Percentiles rank a stretch among this genome's conserved stretches.
Evolutionary conservation across 2,329 filamentous ascomycete genomes (phyloP).

Genomic region (Cladophialophora yegresii): DNA sequence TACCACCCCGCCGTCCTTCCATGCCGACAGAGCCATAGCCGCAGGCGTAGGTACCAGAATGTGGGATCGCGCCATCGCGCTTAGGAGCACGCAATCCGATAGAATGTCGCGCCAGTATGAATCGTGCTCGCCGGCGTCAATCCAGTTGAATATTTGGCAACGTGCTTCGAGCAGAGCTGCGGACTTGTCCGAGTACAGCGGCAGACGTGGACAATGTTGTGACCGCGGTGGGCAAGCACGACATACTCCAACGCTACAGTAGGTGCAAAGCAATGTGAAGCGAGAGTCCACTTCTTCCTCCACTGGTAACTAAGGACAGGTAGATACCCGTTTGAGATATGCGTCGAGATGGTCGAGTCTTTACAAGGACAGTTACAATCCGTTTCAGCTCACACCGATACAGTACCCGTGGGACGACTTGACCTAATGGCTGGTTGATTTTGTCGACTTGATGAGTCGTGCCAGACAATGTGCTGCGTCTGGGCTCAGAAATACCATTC

Average conservation of each 20-base stretch:
- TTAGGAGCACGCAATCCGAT: constrained; percentile 25
- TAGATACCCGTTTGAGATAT: not conserved
- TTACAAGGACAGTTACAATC: not conserved
- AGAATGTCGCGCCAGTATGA: constrained; percentile 6
- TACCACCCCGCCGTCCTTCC: not conserved
- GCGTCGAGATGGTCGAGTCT: not conserved
- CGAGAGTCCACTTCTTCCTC: not conserved
- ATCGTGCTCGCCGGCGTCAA: not conserved
- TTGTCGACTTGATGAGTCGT: not conserved
- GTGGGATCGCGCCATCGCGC: constrained; percentile 15
- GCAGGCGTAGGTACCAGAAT: not conserved
- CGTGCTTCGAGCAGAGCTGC: not conserved
- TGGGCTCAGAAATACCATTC: not conserved
- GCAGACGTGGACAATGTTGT: constrained; percentile 1
- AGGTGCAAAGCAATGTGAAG: not conserved
- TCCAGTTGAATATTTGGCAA: not conserved
- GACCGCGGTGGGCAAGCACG: constrained; percentile 7
- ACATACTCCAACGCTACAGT: not conserved
- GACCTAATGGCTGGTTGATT: not conserved
- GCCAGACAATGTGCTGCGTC: not conserved
- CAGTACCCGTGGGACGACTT: not conserved
- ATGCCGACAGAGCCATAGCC: not conserved
- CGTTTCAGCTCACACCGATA: not conserved
- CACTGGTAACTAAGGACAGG: not conserved
- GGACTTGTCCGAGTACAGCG: constrained; percentile 14